These are phyloP conservation scores for Suillus variegatus DNA, from an alignment of 768 basidiomycete species.

Conservation along the genomic window DNA sequence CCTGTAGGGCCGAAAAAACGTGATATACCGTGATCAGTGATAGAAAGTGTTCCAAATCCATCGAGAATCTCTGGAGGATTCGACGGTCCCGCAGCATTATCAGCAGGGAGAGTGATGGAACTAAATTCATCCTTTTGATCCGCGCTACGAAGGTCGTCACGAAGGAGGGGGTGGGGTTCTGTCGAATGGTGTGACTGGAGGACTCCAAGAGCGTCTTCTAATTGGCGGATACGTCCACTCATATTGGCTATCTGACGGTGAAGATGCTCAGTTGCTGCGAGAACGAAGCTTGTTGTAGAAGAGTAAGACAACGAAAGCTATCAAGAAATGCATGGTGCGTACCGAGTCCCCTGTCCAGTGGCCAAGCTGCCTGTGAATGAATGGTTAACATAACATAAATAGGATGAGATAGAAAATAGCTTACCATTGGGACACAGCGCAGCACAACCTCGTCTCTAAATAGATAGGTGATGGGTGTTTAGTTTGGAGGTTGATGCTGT, in stretches of 20 bases:
- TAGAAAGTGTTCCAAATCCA: conserved; percentile 60
- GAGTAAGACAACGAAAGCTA: background rate
- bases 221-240: conserved; percentile 53
- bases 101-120: conserved; percentile 18
- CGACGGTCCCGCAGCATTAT: conserved; percentile 18
- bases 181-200: conserved; percentile 52
- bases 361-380: conserved; percentile 59
- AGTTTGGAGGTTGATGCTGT: background rate
- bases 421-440: conserved; percentile 72
- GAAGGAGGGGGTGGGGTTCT: conserved; percentile 62
- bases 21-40: conserved; percentile 60
- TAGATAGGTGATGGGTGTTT: background rate
- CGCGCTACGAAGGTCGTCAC: conserved; percentile 46
- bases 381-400: conserved; percentile 1
- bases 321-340: conserved; percentile 12
- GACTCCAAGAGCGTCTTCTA: conserved; percentile 59
- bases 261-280: conserved; percentile 67
- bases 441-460: conserved; percentile 65
- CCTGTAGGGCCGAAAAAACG: conserved; percentile 69
- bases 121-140: conserved; percentile 31
- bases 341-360: conserved; percentile 80
- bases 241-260: conserved; percentile 57
- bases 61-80: conserved; percentile 49
- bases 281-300: conserved; percentile 45
- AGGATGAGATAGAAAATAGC: conserved; percentile 19